Percentiles rank a stretch among this genome's conserved stretches.
phyloP scores from a whole-genome alignment of 192 early-diverging fungal genomes.

The Fimicolochytrium jonesii region DNA sequence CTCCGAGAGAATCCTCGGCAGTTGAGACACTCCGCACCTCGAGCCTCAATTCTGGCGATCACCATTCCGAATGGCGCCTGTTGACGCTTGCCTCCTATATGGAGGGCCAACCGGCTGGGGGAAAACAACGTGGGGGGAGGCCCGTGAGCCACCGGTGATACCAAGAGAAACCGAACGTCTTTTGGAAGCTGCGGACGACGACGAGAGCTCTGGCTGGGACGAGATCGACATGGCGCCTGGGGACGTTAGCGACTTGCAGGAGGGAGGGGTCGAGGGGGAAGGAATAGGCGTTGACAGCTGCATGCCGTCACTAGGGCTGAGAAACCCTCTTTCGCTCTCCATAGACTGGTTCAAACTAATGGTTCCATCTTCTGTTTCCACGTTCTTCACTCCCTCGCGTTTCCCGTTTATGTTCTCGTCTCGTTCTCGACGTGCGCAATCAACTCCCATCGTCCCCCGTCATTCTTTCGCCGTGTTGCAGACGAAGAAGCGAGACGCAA shows the following conservation, averaged over 20 bases:
- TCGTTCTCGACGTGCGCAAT: neutral
- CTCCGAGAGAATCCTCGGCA: no score
- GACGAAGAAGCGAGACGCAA: conserved; percentile 14
- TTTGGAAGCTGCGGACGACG: no score
- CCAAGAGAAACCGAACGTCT: no score
- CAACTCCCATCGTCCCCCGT: neutral
- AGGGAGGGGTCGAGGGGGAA: neutral
- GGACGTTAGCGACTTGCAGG: no score
- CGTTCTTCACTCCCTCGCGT: neutral
- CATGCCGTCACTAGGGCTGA: neutral
- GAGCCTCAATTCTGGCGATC: neutral
- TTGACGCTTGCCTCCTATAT: conserved; percentile 8
- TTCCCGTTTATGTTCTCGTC: neutral
- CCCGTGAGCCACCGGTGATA: no score
- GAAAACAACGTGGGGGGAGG: no score
- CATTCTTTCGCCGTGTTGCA: neutral
- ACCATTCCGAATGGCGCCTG: conserved; percentile 14
- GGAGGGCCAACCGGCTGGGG: no score
- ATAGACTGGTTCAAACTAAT: conserved; percentile 18
- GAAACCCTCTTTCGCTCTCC: no score
- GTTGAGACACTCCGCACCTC: no score
- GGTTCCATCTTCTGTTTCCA: conserved; percentile 5
- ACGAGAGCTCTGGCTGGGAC: no score
- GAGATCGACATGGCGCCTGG: no score
- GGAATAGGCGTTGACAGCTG: neutral